Conservation (phyloP, 192 early-diverging fungal species). For the Coemansia sp. region DNA sequence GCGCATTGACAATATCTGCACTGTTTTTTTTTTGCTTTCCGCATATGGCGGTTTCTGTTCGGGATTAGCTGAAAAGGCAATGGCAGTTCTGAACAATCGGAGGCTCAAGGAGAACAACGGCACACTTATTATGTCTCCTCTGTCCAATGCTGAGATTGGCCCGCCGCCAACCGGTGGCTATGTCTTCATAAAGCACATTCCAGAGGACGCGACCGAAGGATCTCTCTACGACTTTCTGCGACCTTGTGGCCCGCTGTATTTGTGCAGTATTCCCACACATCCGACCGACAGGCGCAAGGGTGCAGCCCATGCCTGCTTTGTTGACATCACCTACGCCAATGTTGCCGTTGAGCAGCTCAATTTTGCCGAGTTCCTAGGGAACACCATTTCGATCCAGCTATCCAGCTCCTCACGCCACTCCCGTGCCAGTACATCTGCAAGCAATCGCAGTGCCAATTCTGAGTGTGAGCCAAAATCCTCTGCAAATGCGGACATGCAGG, state of each 20-base stretch:
- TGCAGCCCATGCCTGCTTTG: constrained; percentile 44
- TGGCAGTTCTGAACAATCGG: constrained; percentile 41
- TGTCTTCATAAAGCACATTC: constrained; percentile 49
- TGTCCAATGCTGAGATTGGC: constrained; percentile 26
- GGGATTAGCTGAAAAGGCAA: constrained; percentile 50
- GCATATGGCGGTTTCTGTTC: neutral
- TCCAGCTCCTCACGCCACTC: constrained; percentile 27
- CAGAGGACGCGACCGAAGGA: constrained; percentile 36
- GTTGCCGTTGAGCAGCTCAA: constrained; percentile 49
- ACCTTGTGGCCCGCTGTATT: constrained; percentile 46
- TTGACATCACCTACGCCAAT: constrained; percentile 29
- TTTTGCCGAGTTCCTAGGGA: constrained; percentile 43
- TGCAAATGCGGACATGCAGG: neutral
- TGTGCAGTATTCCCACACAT: constrained; percentile 38
- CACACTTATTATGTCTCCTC: constrained; percentile 47
- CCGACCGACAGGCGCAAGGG: constrained; percentile 23
- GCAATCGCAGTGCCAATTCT: constrained; percentile 4
- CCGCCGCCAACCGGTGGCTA: constrained; percentile 32
- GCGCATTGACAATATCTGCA: constrained; percentile 5
- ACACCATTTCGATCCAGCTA: constrained; percentile 32
- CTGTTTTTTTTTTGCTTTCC: constrained; percentile 3
- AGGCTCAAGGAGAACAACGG: constrained; percentile 26
- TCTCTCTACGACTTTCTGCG: constrained; percentile 50
- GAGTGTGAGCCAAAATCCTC: neutral
- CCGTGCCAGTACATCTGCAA: constrained; percentile 9